These are phyloP conservation scores for Pontederia paniculata DNA, from an alignment of 176 grass and related monocot genomes.

Conservation along the genomic window DNA sequence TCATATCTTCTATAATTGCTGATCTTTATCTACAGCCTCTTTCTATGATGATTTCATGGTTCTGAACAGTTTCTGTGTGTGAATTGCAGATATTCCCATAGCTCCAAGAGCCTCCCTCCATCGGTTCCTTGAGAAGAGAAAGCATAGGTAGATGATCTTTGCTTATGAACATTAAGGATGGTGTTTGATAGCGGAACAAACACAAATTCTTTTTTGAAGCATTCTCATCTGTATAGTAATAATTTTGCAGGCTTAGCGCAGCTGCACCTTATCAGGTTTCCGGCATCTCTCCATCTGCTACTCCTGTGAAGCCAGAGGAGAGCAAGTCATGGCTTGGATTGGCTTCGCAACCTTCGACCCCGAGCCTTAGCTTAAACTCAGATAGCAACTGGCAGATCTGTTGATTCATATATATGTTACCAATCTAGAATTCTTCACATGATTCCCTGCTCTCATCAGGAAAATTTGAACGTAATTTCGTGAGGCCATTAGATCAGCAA, in stretches of 20 bases:
- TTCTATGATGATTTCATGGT: too few relatives aligned
- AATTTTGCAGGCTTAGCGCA: too few relatives aligned
- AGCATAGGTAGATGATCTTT: conserved; percentile 34
- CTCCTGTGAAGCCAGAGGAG: not conserved
- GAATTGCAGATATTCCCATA: conserved; percentile 36
- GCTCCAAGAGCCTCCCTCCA: conserved; percentile 46
- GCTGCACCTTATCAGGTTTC: not conserved
- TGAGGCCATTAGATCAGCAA: too few relatives aligned
- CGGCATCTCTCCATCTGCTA: not conserved
- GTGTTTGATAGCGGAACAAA: too few relatives aligned
- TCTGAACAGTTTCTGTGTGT: not conserved
- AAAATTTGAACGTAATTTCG: too few relatives aligned
- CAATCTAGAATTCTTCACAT: too few relatives aligned
- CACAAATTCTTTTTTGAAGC: too few relatives aligned
- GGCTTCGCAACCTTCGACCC: not conserved
- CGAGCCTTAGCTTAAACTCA: not conserved
- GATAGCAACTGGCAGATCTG: not conserved
- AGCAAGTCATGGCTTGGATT: conserved; percentile 7
- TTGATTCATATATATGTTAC: too few relatives aligned
- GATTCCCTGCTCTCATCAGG: too few relatives aligned
- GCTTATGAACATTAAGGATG: too few relatives aligned
- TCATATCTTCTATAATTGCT: too few relatives aligned
- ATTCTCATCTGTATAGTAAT: too few relatives aligned
- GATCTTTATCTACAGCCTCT: not conserved
- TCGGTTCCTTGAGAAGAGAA: conserved; percentile 66